Base-by-base conservation (phyloP, 495 filamentous ascomycete genomes). In the Chaetomium tenue region DNA sequence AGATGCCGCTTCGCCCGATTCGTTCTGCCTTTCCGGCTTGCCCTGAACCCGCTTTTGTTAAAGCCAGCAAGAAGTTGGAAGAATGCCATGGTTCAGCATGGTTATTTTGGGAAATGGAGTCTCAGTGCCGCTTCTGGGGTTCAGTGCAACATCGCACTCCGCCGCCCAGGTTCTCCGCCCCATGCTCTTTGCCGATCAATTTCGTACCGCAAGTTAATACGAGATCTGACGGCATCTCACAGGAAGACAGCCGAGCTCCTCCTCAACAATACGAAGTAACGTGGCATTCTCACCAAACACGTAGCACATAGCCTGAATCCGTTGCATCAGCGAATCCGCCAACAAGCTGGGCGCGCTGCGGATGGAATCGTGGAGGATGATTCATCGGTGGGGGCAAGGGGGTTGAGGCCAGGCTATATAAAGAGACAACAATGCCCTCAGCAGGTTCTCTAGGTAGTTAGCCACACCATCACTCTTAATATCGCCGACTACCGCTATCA, bases 101-200 rank as follows among this genome's bases (percentile, higher is more conserved):
- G 13, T 58, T 58, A 58, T 58, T 58, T 58, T 56, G 28, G 20
- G 33, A 33, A 33, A 16, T 33, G 51, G 26, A 33, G 50, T n/a
- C n/a, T 18, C 15, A 25, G 25, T 12, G 37, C 40, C 25, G 28
- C 7, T 30, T n/a, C 39, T 47, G 12, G n/a, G 12, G 37, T 13
- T 2, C 23, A 12, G 56, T 58, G 56, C 28, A 28, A 57, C 54
- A 26, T 30, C 0, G 42, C 16, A 1, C 42, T 40, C 30, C 33
- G 7, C 16, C 13, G 15, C 5, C 56, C 40, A 28, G 40, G 40
- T 18, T n/a, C 56, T 30, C 25, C 11, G 42, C 25, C 57, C 25
- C 40, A 33, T 12, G 57, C 25, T 61, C 7, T 61, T 2, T 61
- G 60, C 48, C 60, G 60, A 61, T 54, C 60, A 42, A 44, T n/a